Evolutionary conservation across 257 asterid genomes (phyloP).

Genomic region (Scutellaria baicalensis): DNA sequence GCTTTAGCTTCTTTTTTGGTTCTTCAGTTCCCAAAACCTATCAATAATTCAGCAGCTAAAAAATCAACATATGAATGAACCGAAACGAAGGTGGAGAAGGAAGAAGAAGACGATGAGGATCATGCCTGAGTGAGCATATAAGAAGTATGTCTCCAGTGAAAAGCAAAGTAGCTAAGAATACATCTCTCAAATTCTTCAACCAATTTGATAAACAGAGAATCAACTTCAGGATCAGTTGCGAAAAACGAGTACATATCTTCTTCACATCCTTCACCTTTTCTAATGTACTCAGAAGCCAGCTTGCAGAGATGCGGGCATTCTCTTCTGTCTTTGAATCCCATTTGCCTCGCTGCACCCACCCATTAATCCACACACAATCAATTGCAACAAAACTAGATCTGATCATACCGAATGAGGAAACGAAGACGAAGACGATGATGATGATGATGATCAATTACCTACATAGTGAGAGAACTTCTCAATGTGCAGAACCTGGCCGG

Average conservation of each 20-base stretch:
- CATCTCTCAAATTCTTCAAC: slow-evolving; percentile 90
- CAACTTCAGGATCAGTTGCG: slow-evolving; percentile 57
- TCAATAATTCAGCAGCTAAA: no score
- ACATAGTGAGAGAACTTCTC: slow-evolving; percentile 86
- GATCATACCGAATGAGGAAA: neutral
- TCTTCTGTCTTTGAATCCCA: slow-evolving; percentile 73
- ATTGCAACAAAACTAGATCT: neutral
- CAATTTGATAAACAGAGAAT: slow-evolving; percentile 83
- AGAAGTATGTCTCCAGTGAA: slow-evolving; percentile 82
- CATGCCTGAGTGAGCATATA: slow-evolving; percentile 78
- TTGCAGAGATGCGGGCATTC: slow-evolving; percentile 76
- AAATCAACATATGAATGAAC: neutral
- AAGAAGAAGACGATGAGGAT: neutral
- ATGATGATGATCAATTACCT: slow-evolving; percentile 37
- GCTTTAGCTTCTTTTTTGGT: slow-evolving; percentile 75
- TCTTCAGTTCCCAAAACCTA: slow-evolving; percentile 76
- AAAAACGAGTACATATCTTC: slow-evolving; percentile 72
- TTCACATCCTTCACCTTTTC: slow-evolving; percentile 70
- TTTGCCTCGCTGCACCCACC: slow-evolving; percentile 66
- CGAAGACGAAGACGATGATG: neutral
- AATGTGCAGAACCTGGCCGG: slow-evolving; percentile 58
- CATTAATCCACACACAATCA: neutral
- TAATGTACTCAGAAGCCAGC: slow-evolving; percentile 77
- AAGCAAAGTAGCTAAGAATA: slow-evolving; percentile 86
- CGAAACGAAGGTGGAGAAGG: neutral